Conservation (phyloP, 2,329 filamentous ascomycete species). For the Arthrinium puccinioides region DNA sequence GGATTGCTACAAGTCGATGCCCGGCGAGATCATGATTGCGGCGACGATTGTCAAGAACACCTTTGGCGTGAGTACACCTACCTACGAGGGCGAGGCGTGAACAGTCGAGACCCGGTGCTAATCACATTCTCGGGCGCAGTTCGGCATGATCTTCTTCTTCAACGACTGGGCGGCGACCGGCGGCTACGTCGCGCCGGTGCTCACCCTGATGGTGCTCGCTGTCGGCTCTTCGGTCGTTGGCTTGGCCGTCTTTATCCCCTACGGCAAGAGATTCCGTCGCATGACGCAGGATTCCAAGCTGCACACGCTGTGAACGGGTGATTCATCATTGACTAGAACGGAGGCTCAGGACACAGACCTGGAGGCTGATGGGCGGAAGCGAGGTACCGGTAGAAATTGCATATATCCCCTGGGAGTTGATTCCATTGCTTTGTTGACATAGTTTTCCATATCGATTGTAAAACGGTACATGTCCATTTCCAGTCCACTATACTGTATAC, state of each 20-base stretch:
- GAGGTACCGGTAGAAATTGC: too few relatives aligned
- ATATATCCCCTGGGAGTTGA: too few relatives aligned
- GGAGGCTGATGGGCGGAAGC: too few relatives aligned
- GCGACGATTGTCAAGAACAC: slow-evolving; percentile 58
- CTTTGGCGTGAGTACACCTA: slow-evolving; percentile 24
- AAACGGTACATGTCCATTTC: too few relatives aligned
- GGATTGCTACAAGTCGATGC: slow-evolving; percentile 55
- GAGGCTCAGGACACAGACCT: too few relatives aligned
- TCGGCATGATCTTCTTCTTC: slow-evolving; percentile 23
- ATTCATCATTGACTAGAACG: too few relatives aligned
- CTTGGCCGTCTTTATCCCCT: slow-evolving; percentile 18
- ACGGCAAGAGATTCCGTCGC: slow-evolving; percentile 21
- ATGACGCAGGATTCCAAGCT: slow-evolving; percentile 21
- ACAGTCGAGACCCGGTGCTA: background rate
- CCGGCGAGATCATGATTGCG: slow-evolving; percentile 52
- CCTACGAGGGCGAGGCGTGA: background rate
- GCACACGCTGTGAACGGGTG: slow-evolving; percentile 16
- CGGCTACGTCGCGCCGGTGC: slow-evolving; percentile 17
- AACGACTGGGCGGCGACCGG: slow-evolving; percentile 18
- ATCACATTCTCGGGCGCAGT: slow-evolving; percentile 10
- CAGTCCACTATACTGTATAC: too few relatives aligned
- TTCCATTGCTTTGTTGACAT: too few relatives aligned
- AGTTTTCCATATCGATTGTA: too few relatives aligned
- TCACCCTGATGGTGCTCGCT: slow-evolving; percentile 19
- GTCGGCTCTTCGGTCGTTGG: slow-evolving; percentile 17